These are phyloP conservation scores for Porphyra umbilicalis DNA, from an alignment of 31 red algal genomes.

Conservation along the genomic window DNA sequence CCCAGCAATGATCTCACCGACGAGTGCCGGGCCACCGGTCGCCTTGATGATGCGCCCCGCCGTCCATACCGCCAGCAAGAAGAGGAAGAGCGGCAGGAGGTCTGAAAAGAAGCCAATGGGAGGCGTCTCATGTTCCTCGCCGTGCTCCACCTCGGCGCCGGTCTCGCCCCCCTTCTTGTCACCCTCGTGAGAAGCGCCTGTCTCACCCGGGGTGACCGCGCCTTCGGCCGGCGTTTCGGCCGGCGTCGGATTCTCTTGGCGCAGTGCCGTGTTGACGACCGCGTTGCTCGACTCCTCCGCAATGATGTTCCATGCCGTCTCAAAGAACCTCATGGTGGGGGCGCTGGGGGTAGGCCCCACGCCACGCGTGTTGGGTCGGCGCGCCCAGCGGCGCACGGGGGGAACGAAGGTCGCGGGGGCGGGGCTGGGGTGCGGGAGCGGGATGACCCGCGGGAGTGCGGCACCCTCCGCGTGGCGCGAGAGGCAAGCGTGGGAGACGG, in stretches of 20 bases:
- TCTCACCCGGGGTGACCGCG: no score
- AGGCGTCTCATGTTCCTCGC: not conserved
- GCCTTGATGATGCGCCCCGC: not conserved
- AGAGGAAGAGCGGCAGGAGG: not conserved
- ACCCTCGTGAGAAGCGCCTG: not conserved
- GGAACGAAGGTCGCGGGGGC: no score
- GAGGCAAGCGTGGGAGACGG: no score
- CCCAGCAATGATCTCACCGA: slow-evolving; percentile 5
- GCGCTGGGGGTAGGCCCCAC: no score
- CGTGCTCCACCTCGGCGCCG: not conserved
- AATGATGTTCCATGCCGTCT: not conserved
- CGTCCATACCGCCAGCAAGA: not conserved
- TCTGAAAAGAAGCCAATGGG: not conserved
- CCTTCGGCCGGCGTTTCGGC: no score
- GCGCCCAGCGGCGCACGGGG: no score
- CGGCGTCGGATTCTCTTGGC: not conserved
- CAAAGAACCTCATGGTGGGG: not conserved
- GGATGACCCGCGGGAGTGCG: no score
- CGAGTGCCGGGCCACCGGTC: not conserved
- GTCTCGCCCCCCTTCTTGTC: not conserved
- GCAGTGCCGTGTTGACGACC: not conserved
- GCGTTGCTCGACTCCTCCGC: not conserved
- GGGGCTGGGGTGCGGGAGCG: no score
- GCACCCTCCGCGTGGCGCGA: no score
- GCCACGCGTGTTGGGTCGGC: no score